Evolutionary conservation across 768 basidiomycete genomes (phyloP), one percentile per base, ranked within the genome.

Genomic region (Tylopilus balloui): DNA sequence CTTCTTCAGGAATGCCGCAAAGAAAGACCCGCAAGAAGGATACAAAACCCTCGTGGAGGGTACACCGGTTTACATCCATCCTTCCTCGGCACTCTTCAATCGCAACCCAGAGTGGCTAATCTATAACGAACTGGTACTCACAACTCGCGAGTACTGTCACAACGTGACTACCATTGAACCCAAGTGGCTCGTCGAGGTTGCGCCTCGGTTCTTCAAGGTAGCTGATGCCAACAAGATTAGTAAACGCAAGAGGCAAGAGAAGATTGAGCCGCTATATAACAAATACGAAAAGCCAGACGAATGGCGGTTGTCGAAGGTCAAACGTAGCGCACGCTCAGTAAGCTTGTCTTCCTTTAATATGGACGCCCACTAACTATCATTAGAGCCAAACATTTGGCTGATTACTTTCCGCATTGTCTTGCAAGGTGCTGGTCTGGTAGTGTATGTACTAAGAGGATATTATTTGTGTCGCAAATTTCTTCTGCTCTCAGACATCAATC

Each of bases 51-150:
- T 95, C 11, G 90, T 92, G 3, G 93, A 96, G 69, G 92, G 92
- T 28, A 98, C 96, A n/a, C 96, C 95, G 0, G 94, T 99, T 42
- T 98, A 95, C 69, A 92, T 99, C 47, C 96, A 99, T 70, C 96
- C 93, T 0, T 95, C 95, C 2, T 94, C 92, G 3, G 89, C 93
- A 6, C 75, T 99, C 17, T 99, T 98, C 78, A 97, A 99, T 64
- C 84, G 94, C 32, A 86, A 88, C 32, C 96, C 96, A 0, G 95
- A 98, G 69, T 96, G 93, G 92, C 72, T 90, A 34, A 84, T 94
- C 40, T 95, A 99, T 71, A 92, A 99, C 66, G 96, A 98, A 67
- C 68, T 99, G 60, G 86, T 98, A 45, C 74, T 98, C 54, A 98
- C 96, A 12, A 96, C 96, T n/a, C 81, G 93, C 60, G 90, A 92